Evolutionary conservation across 2,329 filamentous ascomycete genomes (phyloP).

Genomic region (Xylariomycetidae sp.): DNA sequence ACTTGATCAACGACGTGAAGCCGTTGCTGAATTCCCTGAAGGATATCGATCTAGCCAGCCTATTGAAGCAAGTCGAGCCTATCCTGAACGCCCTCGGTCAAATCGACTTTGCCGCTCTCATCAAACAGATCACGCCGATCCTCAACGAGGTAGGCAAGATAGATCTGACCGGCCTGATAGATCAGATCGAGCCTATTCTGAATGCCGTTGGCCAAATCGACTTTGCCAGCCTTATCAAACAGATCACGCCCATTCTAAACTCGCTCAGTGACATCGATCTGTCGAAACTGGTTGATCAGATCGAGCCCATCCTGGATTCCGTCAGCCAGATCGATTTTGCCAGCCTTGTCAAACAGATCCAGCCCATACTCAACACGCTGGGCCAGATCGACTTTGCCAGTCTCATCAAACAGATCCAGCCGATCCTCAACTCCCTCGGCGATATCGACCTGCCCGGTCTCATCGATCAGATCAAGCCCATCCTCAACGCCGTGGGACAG

Average conservation of each 20-base stretch:
- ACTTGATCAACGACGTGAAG: constrained; percentile 22
- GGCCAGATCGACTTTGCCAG: constrained; percentile 27
- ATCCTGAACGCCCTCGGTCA: background rate
- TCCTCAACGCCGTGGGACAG: constrained; percentile 27
- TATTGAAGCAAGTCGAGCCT: constrained; percentile 13
- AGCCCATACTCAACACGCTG: constrained; percentile 19
- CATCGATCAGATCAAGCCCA: constrained; percentile 25
- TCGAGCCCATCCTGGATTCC: constrained; percentile 26
- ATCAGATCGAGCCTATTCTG: constrained; percentile 26
- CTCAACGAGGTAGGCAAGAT: constrained; percentile 26
- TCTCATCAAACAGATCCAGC: constrained; percentile 30
- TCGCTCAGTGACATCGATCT: constrained; percentile 32
- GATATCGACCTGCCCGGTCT: constrained; percentile 26
- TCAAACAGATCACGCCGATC: constrained; percentile 24
- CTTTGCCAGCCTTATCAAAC: constrained; percentile 24
- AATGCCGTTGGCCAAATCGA: constrained; percentile 24
- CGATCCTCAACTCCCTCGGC: constrained; percentile 25
- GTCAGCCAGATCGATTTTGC: constrained; percentile 14
- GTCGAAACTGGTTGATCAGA: constrained; percentile 27
- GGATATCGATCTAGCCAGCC: constrained; percentile 6
- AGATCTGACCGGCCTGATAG: constrained; percentile 25
- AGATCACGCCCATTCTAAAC: constrained; percentile 28
- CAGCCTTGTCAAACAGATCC: constrained; percentile 10
- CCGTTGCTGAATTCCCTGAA: constrained; percentile 5
- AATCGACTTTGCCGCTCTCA: constrained; percentile 25